phyloP scores from a whole-genome alignment of 2,329 filamentous ascomycete genomes.

The Calcarisporium arbuscula region DNA sequence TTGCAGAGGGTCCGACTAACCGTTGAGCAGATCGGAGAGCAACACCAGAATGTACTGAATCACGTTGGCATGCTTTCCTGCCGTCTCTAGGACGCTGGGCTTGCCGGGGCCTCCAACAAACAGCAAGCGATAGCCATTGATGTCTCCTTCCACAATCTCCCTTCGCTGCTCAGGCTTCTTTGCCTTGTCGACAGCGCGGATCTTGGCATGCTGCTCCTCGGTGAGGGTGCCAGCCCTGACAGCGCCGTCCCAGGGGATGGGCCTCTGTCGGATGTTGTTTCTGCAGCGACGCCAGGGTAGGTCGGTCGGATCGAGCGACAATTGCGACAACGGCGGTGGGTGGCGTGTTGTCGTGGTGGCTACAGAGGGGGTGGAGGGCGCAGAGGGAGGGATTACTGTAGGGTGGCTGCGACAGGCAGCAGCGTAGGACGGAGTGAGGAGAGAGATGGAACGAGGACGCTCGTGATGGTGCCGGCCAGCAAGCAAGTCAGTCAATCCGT shows the following conservation, averaged over 20 bases:
- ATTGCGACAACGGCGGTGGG: too few relatives aligned
- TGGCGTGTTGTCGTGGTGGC: slow-evolving; percentile 15
- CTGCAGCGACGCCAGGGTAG: slow-evolving; percentile 77
- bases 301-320: slow-evolving; percentile 91
- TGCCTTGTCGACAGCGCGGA: slow-evolving; percentile 94
- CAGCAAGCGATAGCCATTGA: slow-evolving; percentile 72
- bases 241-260: slow-evolving; percentile 96
- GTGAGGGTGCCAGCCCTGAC: slow-evolving; percentile 90
- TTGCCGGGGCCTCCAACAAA: slow-evolving; percentile 71
- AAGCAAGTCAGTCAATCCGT: slow-evolving; percentile 4
- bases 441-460: slow-evolving; percentile 1
- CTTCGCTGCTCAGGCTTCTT: slow-evolving; percentile 78
- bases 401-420: slow-evolving; percentile 7
- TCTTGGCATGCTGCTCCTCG: slow-evolving; percentile 88
- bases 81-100: slow-evolving; percentile 71
- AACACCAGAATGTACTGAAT: slow-evolving; percentile 93
- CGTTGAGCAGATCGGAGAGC: slow-evolving; percentile 77
- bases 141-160: slow-evolving; percentile 72
- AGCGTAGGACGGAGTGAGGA: slow-evolving; percentile 5
- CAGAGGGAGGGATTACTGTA: slow-evolving; percentile 6
- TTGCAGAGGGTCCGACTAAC: slow-evolving; percentile 40
- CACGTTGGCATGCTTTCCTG: slow-evolving; percentile 80
- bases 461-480: slow-evolving; percentile 11
- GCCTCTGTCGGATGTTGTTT: slow-evolving; percentile 94
- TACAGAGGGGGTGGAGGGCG: slow-evolving; percentile 3